A percentile compares a stretch with the other conserved stretches of the same genome.
Conservation (phyloP, 352 stramenopile genomes). For the Blastocystis sp. region DNA sequence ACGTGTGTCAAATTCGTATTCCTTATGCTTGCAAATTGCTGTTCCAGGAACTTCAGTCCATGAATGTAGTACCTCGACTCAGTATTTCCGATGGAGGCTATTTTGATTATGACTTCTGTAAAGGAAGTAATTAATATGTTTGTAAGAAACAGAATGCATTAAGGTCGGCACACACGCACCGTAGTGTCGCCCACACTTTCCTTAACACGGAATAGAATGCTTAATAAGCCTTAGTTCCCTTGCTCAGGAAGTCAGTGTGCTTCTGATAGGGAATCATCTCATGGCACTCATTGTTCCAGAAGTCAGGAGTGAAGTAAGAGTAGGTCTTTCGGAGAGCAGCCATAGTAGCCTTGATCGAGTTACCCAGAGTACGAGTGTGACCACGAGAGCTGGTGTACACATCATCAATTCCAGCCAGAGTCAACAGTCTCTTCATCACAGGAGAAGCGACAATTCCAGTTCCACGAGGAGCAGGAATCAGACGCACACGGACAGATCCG, state of each 20-base stretch:
- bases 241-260: slow-evolving; percentile 97
- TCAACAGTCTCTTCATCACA: slow-evolving; percentile 95
- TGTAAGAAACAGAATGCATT: slow-evolving; percentile 42
- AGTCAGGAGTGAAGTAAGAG: slow-evolving; percentile 94
- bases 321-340: slow-evolving; percentile 95
- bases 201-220: slow-evolving; percentile 29
- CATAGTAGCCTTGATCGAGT: slow-evolving; percentile 99
- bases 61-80: slow-evolving; percentile 97
- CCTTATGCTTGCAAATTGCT: slow-evolving; percentile 98
- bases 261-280: slow-evolving; percentile 91
- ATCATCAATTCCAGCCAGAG: slow-evolving; percentile 97
- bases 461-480: slow-evolving; percentile 98
- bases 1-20: slow-evolving; percentile 92
- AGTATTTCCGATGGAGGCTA: slow-evolving; percentile 84
- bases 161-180: slow-evolving; percentile 65
- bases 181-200: slow-evolving; percentile 61
- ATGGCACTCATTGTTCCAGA: slow-evolving; percentile 94
- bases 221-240: slow-evolving; percentile 71
- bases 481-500: slow-evolving; percentile 93
- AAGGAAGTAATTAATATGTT: slow-evolving; percentile 9
- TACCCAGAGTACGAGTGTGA: slow-evolving; percentile 98
- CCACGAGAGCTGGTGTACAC: slow-evolving; percentile 91
- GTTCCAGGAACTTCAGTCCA: slow-evolving; percentile 96
- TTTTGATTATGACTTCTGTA: slow-evolving; percentile 68
- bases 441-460: slow-evolving; percentile 96